phyloP scores from a whole-genome alignment of 2,329 filamentous ascomycete genomes.

The Epichloe gansuensis region DNA sequence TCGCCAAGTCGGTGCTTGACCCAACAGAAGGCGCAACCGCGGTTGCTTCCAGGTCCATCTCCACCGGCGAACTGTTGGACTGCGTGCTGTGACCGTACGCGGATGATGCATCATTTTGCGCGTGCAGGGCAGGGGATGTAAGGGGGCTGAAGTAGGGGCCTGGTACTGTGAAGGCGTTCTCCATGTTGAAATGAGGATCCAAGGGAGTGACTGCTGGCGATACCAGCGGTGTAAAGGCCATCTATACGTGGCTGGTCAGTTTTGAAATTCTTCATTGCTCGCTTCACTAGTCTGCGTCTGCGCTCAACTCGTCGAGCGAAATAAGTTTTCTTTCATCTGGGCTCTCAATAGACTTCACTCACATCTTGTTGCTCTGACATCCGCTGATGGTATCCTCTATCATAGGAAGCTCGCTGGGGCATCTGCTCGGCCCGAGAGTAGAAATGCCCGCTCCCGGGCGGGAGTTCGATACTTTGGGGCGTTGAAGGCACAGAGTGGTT shows the following conservation, averaged over 20 bases:
- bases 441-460: slow-evolving; percentile 42
- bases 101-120: slow-evolving; percentile 44
- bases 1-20: slow-evolving; percentile 32
- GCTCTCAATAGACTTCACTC: slow-evolving; percentile 15
- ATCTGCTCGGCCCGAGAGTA: slow-evolving; percentile 45
- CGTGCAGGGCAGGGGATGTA: slow-evolving; percentile 67
- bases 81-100: slow-evolving; percentile 33
- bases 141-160: slow-evolving; percentile 72
- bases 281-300: neutral
- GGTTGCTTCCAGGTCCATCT: slow-evolving; percentile 40
- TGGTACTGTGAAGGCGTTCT: slow-evolving; percentile 47
- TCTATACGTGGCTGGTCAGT: slow-evolving; percentile 26
- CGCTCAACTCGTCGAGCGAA: no score
- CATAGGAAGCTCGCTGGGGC: slow-evolving; percentile 47
- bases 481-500: slow-evolving; percentile 61
- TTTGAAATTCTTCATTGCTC: neutral
- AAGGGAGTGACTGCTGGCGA: slow-evolving; percentile 76
- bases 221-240: slow-evolving; percentile 68
- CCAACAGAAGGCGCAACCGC: slow-evolving; percentile 23
- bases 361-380: slow-evolving; percentile 59
- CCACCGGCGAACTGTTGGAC: slow-evolving; percentile 40
- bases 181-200: slow-evolving; percentile 54
- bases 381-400: slow-evolving; percentile 48
- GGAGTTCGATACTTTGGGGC: slow-evolving; percentile 68
- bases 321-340: neutral